Evolutionary conservation across 208 protist species (phyloP).

Genomic region (Crithidia expoeki): DNA sequence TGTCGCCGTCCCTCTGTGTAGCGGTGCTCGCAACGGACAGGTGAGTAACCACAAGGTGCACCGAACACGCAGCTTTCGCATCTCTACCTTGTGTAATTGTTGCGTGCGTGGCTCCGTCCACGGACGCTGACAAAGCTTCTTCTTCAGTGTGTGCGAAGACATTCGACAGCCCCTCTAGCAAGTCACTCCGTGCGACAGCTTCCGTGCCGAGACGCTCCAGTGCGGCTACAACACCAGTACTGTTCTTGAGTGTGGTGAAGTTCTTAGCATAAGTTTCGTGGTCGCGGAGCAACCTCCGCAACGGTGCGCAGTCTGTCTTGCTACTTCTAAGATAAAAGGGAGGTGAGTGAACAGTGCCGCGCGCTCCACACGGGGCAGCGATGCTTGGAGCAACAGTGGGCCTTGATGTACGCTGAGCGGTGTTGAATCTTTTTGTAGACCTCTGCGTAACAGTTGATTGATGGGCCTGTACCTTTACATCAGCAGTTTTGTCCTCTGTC

Average conservation of each 20-base stretch:
- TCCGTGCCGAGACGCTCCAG: conserved; percentile 47
- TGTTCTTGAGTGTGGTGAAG: conserved; percentile 41
- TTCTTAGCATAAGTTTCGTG: conserved; percentile 45
- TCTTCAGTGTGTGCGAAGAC: neutral
- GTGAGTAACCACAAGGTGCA: conserved; percentile 3
- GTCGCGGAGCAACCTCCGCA: conserved; percentile 41
- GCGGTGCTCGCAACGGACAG: neutral
- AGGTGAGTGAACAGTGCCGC: neutral
- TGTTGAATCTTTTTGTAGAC: neutral
- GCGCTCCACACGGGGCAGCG: neutral
- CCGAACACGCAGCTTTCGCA: neutral
- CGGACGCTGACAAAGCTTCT: neutral
- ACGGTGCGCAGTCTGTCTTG: conserved; percentile 2
- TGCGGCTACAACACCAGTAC: conserved; percentile 22
- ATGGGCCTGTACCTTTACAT: neutral
- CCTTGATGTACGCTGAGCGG: neutral
- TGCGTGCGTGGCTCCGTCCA: neutral
- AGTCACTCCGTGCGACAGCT: conserved; percentile 33
- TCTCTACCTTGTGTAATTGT: neutral
- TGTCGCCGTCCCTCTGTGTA: neutral
- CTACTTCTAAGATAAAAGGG: neutral
- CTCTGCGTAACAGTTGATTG: neutral
- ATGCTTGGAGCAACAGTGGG: neutral
- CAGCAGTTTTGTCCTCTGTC: neutral
- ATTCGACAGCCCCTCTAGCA: conserved; percentile 30